Evolutionary conservation across 495 filamentous ascomycete species (phyloP).

Genomic region (Aspergillus indologenus): DNA sequence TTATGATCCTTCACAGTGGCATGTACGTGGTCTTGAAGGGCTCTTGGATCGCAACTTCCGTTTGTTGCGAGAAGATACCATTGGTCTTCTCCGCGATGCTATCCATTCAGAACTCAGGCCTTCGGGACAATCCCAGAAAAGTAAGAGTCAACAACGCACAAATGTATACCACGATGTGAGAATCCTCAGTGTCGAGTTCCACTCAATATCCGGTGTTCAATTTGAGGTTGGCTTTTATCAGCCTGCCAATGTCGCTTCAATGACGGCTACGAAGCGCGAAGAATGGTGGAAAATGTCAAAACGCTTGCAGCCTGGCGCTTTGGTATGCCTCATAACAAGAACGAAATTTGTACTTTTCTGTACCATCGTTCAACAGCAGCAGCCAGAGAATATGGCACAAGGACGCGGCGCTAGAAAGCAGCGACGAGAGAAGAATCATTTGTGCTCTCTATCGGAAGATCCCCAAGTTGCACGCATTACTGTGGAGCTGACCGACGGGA

Average conservation of each 20-base stretch:
- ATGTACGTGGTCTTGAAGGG: slow-evolving; percentile 55
- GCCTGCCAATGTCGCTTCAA: slow-evolving; percentile 36
- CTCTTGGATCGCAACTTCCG: slow-evolving; percentile 68
- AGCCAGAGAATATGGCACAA: neutral
- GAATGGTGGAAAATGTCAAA: slow-evolving; percentile 63
- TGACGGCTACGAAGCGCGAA: slow-evolving; percentile 32
- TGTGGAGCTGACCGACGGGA: slow-evolving; percentile 15
- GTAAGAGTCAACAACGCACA: slow-evolving; percentile 20
- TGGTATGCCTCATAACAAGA: slow-evolving; percentile 56
- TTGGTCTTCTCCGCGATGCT: slow-evolving; percentile 38
- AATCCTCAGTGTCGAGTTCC: slow-evolving; percentile 38
- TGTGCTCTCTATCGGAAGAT: slow-evolving; percentile 23
- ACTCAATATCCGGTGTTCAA: slow-evolving; percentile 50
- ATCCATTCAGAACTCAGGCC: slow-evolving; percentile 19
- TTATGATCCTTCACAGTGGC: slow-evolving; percentile 49
- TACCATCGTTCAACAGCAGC: slow-evolving; percentile 32
- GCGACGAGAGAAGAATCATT: no score
- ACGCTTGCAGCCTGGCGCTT: slow-evolving; percentile 51
- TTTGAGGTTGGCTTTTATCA: slow-evolving; percentile 56
- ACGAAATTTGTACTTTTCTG: slow-evolving; percentile 52
- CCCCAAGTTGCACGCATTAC: slow-evolving; percentile 13
- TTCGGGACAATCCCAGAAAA: neutral
- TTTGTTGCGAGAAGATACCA: slow-evolving; percentile 36
- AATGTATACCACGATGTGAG: slow-evolving; percentile 40
- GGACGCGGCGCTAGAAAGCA: no score